Percentiles rank a stretch among this genome's conserved stretches.
Conservation (phyloP, 2,329 filamentous ascomycete species). For the Colletotrichum sublineola region DNA sequence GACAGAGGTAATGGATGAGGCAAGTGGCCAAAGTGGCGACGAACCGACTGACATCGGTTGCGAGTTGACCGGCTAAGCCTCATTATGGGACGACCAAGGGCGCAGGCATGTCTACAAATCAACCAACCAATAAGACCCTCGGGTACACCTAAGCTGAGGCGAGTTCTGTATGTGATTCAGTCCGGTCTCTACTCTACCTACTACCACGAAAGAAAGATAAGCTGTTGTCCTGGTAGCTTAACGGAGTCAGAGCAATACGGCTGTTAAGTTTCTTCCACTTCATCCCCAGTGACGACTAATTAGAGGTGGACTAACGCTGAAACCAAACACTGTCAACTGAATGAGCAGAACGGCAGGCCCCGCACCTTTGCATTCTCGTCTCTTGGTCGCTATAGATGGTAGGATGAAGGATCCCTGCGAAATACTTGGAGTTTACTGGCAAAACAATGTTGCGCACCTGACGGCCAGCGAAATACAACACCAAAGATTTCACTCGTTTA, state of each 20-base stretch:
- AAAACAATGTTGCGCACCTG: slow-evolving; percentile 6
- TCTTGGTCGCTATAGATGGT: not conserved
- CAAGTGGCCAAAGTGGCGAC: slow-evolving; percentile 28
- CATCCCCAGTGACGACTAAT: too few relatives aligned
- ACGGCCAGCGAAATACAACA: not conserved
- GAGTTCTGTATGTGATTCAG: not conserved
- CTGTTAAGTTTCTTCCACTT: not conserved
- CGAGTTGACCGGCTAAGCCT: not conserved
- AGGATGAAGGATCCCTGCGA: not conserved
- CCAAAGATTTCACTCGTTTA: slow-evolving; percentile 16
- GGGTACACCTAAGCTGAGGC: not conserved
- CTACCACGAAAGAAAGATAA: not conserved
- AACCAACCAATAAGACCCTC: not conserved
- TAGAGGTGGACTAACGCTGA: not conserved
- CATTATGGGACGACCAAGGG: not conserved
- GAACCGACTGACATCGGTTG: not conserved
- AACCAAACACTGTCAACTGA: slow-evolving; percentile 5
- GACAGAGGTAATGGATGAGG: not conserved
- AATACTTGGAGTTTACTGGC: not conserved
- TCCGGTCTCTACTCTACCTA: not conserved
- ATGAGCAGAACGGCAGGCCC: not conserved
- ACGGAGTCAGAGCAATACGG: not conserved
- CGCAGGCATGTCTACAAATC: not conserved
- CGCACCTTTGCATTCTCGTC: not conserved
- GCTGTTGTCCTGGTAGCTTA: not conserved